Percentiles rank a stretch among this genome's conserved stretches.
Evolutionary conservation across 2,329 filamentous ascomycete genomes (phyloP).

Genomic region (Beauveria caledonica): DNA sequence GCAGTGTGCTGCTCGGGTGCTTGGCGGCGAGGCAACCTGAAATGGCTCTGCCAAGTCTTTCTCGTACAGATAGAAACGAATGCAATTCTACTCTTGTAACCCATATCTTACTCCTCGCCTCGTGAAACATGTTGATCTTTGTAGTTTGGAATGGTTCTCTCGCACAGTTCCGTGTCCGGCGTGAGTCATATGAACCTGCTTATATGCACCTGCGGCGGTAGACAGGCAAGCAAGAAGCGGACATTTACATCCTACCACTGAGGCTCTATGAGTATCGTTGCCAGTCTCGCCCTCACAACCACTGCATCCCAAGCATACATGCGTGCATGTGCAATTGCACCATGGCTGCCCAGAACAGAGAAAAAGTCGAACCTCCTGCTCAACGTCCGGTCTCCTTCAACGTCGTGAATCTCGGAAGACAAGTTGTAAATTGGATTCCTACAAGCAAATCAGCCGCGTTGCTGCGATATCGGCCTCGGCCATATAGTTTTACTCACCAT

Average conservation of each 20-base stretch:
- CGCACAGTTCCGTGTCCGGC: too few species aligned
- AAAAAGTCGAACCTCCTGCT: neutral
- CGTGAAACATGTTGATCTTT: neutral
- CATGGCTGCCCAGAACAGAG: neutral
- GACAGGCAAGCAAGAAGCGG: neutral
- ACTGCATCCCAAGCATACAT: neutral
- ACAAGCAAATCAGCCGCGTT: too few species aligned
- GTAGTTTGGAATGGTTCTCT: neutral
- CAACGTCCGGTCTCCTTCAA: slow-evolving; percentile 25
- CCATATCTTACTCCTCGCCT: neutral
- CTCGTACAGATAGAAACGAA: slow-evolving; percentile 1
- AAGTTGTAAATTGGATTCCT: slow-evolving; percentile 18
- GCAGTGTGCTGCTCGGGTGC: neutral
- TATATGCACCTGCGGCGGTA: neutral
- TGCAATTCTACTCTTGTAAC: neutral
- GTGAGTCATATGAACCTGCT: neutral
- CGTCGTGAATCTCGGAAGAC: slow-evolving; percentile 29
- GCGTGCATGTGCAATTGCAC: neutral
- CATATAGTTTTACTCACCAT: too few species aligned
- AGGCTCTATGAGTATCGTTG: neutral
- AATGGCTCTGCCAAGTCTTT: slow-evolving; percentile 4
- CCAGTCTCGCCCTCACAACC: too few species aligned
- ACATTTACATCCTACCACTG: neutral
- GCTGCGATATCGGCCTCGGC: too few species aligned
- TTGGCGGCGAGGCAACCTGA: slow-evolving; percentile 4